Base-by-base conservation (phyloP, 768 basidiomycete species). In the Mrakia blollopis region DNA sequence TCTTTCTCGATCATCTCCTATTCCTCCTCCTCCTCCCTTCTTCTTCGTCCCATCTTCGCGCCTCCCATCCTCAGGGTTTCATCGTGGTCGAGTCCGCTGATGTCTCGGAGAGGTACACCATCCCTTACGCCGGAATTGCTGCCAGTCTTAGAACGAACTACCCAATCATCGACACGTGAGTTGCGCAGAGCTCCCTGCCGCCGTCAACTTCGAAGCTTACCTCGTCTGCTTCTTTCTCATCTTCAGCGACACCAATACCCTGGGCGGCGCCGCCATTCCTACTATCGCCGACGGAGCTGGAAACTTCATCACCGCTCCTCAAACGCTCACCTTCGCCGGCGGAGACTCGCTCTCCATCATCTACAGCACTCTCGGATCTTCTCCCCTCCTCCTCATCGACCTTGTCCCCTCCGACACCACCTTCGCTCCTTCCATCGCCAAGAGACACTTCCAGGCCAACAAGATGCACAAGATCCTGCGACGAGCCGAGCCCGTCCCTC, bases 331-430 rank as follows among this genome's bases (percentile, higher is more conserved):
- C 57, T 57, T 57, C 57, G 28, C 57, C 57, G 14, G 9, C 57
- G 57, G 28, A 25, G 57, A 57, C 57, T 3, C 7, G 2, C 57
- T 57, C 57, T 1, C 25, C 1, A 28, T 57, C n/a, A n/a, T 57
- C 57, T 57, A 57, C 57, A 57, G 28, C 16, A 32, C 73, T 1
- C 37, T 78, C 73, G 72, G 72, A 47, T 72, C 72, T 16, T 67
- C 77, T 35, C 54, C 77, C 62, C 47, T 37, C 47, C 37, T 78
- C 54, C 65, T 69, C 41, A 35, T 74, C 50, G 81, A 81, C 62
- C 79, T 80, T 68, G 80, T 81, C 63, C 50, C 41, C 0, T 79
- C 78, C 61, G 74, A 77, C 61, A 78, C 76, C 67, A 79, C 72
- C 71, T 25, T 73, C 32, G 73, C 78, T 3, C 3, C 79, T 35